These are phyloP conservation scores for Trypanosoma cruzi DNA, from an alignment of 208 protist genomes.

Conservation along the genomic window DNA sequence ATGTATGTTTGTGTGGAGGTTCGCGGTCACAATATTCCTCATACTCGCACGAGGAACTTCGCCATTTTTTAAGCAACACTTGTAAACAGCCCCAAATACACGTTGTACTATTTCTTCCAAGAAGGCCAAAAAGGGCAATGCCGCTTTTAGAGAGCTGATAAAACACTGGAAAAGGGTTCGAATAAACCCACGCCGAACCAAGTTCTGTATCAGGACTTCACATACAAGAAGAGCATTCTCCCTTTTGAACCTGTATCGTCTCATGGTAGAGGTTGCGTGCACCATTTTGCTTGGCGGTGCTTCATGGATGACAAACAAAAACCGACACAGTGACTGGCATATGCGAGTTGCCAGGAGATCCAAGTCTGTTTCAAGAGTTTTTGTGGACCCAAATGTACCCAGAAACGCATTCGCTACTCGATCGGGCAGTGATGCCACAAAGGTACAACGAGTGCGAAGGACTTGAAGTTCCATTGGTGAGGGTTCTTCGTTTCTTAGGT, in stretches of 20 bases:
- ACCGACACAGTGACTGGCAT: slow-evolving; percentile 25
- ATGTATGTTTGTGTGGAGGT: background rate
- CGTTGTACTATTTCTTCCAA: slow-evolving; percentile 18
- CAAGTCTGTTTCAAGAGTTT: slow-evolving; percentile 13
- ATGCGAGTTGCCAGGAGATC: slow-evolving; percentile 23
- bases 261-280: background rate
- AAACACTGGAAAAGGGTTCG: slow-evolving; percentile 21
- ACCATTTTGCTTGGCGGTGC: background rate
- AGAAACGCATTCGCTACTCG: slow-evolving; percentile 19
- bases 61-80: slow-evolving; percentile 12
- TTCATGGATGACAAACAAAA: slow-evolving; percentile 20
- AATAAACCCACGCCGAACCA: slow-evolving; percentile 17
- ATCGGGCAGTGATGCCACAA: slow-evolving; percentile 28
- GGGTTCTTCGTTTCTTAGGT: slow-evolving; percentile 6
- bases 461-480: slow-evolving; percentile 19
- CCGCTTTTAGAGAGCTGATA: slow-evolving; percentile 7
- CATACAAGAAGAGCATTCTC: slow-evolving; percentile 5
- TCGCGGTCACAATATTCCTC: background rate
- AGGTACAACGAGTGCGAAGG: slow-evolving; percentile 18
- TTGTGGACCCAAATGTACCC: background rate
- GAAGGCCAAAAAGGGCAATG: background rate
- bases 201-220: slow-evolving; percentile 3
- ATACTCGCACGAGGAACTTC: background rate
- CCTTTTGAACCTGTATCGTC: slow-evolving; percentile 8
- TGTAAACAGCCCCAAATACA: slow-evolving; percentile 20